Evolutionary conservation across 2,329 filamentous ascomycete species (phyloP), one percentile per base, ranked within the genome.

Genomic region (Fusarium sp.): DNA sequence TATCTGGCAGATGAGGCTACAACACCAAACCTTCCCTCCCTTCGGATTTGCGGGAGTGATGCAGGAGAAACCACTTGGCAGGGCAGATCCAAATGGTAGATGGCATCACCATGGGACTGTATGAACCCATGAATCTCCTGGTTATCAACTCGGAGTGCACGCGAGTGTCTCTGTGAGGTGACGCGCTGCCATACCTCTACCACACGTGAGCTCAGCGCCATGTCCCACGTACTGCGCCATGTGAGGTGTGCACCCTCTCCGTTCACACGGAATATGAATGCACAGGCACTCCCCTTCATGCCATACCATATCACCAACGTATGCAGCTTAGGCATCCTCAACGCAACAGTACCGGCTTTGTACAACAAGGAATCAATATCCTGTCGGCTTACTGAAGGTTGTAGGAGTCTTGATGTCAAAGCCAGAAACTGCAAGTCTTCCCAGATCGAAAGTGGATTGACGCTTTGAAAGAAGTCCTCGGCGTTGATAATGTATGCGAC

Each of bases 281-380:
- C 80, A 70, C 75, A 83, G 23, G 81, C 80, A 68, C 81, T 57
- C 16, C 41, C 77, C 48, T 68, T 77, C 41, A 57, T 61, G 54
- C 80, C 78, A 68, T 83, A 81, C 82, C 81, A 83, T n/a, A 83
- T 68, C 57, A 81, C 80, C 56, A 84, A 66, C 5, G 75, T 81
- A 27, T 78, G 74, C 39, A 83, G 9, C 54, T 71, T 73, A n/a
- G 80, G 80, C 80, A 83, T 83, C 45, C 72, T 58, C 60, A 58
- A 75, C n/a, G 71, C 79, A 62, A 73, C 9, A 10, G 48, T 61
- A 0, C 78, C 69, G 27, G 77, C 81, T 60, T n/a, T 60, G 50
- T 60, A 65, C 35, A 83, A 67, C 64, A 83, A 67, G 57, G 5
- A 41, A 20, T 77, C 62, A 57, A 79, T 78, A 37, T 69, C 5